Conservation (phyloP, 2,329 filamentous ascomycete species). For the Alternaria sp. region DNA sequence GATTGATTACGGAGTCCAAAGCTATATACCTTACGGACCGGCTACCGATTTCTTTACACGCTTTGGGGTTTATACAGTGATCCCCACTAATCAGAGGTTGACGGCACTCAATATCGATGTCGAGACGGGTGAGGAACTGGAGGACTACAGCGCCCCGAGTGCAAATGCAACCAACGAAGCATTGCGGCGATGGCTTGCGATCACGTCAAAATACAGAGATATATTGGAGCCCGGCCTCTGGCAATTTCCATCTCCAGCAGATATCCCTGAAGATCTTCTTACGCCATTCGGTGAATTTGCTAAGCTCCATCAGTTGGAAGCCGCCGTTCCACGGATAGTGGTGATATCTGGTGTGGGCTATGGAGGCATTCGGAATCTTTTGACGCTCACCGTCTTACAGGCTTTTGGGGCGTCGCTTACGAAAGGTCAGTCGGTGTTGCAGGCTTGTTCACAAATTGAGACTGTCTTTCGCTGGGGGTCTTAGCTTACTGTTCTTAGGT, state of each 20-base stretch:
- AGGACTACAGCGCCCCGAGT: constrained; percentile 20
- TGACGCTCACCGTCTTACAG: constrained; percentile 25
- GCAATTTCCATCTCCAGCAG: constrained; percentile 40
- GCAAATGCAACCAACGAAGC: constrained; percentile 20
- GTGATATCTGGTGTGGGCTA: constrained; percentile 26
- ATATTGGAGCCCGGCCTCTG: constrained; percentile 29
- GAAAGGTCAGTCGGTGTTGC: background rate
- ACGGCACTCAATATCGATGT: constrained; percentile 41
- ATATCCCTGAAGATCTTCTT: constrained; percentile 56
- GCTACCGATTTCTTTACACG: constrained; percentile 55
- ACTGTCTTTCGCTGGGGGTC: too few species aligned
- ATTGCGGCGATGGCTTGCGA: constrained; percentile 23
- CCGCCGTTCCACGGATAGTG: constrained; percentile 23
- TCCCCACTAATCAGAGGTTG: constrained; percentile 8
- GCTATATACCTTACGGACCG: constrained; percentile 51
- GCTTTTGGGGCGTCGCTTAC: constrained; percentile 29
- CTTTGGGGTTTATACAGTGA: constrained; percentile 46
- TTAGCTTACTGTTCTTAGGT: background rate
- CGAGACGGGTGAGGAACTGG: constrained; percentile 27
- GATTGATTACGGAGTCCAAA: constrained; percentile 49
- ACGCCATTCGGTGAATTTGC: constrained; percentile 58
- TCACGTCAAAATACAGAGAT: constrained; percentile 24
- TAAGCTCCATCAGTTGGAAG: constrained; percentile 48
- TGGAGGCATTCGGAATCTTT: constrained; percentile 21
- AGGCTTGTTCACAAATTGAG: background rate